Evolutionary conservation across 1,284 basidiomycete genomes (phyloP).

Genomic region (Neolentinus lepideus): DNA sequence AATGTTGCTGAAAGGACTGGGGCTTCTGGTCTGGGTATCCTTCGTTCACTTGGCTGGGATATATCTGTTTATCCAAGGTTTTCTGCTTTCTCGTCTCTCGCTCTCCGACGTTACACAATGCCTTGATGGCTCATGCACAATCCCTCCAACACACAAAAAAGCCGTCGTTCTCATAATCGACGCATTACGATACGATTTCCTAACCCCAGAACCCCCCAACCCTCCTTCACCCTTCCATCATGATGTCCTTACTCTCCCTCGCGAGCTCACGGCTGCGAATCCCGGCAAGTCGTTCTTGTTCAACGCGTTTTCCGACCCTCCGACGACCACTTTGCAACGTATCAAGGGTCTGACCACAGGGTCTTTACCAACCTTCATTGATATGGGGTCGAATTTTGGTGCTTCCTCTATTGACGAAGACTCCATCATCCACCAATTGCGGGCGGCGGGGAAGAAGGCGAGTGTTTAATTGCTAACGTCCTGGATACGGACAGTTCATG

Average conservation of each 20-base stretch:
- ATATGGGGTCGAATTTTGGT: conserved; percentile 89
- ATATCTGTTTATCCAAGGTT: conserved; percentile 83
- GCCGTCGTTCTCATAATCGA: conserved; percentile 89
- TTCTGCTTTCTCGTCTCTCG: conserved; percentile 79
- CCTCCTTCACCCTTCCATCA: conserved; percentile 73
- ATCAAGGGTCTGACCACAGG: conserved; percentile 96
- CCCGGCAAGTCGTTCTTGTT: conserved; percentile 80
- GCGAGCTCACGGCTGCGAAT: conserved; percentile 51
- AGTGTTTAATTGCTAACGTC: conserved; percentile 15
- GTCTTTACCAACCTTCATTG: conserved; percentile 93
- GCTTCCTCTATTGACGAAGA: conserved; percentile 85
- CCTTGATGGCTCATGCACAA: conserved; percentile 30
- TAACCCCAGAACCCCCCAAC: conserved; percentile 62
- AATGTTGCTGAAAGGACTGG: conserved; percentile 9
- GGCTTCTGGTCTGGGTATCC: conserved; percentile 51
- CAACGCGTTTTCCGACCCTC: conserved; percentile 89
- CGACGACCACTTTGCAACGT: conserved; percentile 92
- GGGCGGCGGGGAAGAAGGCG: conserved; percentile 50
- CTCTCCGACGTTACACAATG: conserved; percentile 56
- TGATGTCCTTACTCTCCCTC: conserved; percentile 75
- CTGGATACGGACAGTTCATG: conserved; percentile 7
- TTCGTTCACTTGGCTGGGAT: conserved; percentile 55
- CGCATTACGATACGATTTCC: conserved; percentile 91
- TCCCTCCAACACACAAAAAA: conserved; percentile 66
- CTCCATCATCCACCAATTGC: conserved; percentile 64